Evolutionary conservation across 768 basidiomycete genomes (phyloP).

Genomic region (Leccinum barrowsii): DNA sequence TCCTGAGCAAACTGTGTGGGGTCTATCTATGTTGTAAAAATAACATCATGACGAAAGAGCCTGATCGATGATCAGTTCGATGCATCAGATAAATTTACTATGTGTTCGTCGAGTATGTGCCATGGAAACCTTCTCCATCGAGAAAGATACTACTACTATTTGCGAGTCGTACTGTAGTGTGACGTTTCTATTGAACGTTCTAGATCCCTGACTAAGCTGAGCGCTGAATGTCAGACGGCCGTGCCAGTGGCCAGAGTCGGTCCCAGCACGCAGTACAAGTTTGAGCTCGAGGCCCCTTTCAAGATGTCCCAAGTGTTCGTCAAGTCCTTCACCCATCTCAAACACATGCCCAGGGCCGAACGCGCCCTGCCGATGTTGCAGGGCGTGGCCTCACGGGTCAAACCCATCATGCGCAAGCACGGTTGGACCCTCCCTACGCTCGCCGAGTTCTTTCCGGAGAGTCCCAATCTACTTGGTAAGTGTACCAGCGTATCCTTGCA

Average conservation of each 20-base stretch:
- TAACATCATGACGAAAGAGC: neutral
- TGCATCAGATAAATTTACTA: no score
- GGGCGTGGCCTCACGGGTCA: constrained; percentile 73
- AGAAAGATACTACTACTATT: neutral
- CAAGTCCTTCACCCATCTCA: constrained; percentile 68
- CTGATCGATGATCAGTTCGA: neutral
- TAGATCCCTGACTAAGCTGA: constrained; percentile 13
- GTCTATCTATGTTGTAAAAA: neutral
- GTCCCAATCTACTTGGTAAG: constrained; percentile 69
- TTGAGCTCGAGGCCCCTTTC: neutral
- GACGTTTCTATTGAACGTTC: no score
- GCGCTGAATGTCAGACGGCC: no score
- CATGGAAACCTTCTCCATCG: neutral
- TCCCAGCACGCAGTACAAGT: neutral
- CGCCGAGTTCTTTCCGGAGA: constrained; percentile 86
- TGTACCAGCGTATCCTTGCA: neutral
- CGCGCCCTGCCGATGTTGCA: constrained; percentile 67
- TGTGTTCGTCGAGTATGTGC: neutral
- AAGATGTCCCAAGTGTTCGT: constrained; percentile 58
- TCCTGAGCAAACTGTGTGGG: constrained; percentile 1
- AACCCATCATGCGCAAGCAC: constrained; percentile 90
- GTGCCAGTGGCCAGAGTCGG: neutral
- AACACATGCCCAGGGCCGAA: constrained; percentile 60
- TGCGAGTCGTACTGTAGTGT: no score
- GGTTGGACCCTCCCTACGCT: constrained; percentile 75